A percentile compares a stretch with the other conserved stretches of the same genome.
phyloP scores from a whole-genome alignment of 345 rosid genomes.

The Populus pruinosa region DNA sequence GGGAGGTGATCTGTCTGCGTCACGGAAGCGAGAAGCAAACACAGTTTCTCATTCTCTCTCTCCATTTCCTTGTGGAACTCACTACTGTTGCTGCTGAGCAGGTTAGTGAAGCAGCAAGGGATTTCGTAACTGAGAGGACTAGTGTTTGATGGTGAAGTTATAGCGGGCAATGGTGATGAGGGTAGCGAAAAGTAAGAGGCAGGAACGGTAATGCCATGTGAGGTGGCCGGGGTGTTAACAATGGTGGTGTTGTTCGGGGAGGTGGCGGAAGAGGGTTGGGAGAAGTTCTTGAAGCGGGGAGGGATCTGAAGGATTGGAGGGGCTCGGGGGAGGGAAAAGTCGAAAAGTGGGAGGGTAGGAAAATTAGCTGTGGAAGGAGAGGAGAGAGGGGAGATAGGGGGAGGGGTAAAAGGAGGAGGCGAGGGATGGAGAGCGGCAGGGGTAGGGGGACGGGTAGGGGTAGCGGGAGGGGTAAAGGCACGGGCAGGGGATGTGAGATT shows the following conservation, averaged over 20 bases:
- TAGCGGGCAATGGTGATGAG: conserved; percentile 24
- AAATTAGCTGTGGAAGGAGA: conserved; percentile 10
- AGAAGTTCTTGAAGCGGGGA: conserved; percentile 34
- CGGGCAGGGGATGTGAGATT: neutral
- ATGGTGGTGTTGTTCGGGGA: neutral
- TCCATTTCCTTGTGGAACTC: conserved; percentile 18
- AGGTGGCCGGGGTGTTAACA: neutral
- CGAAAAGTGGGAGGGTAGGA: conserved; percentile 47
- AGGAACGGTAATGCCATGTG: neutral
- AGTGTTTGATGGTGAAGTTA: conserved; percentile 11
- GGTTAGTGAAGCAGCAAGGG: neutral
- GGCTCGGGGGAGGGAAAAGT: conserved; percentile 39
- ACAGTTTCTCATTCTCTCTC: conserved; percentile 22
- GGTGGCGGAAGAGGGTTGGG: neutral
- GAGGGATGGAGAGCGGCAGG: neutral
- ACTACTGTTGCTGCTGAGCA: neutral
- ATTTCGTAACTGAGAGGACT: conserved; percentile 3
- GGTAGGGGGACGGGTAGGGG: conserved; percentile 1
- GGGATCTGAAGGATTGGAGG: conserved; percentile 52
- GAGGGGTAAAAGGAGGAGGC: neutral
- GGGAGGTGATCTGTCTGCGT: conserved; percentile 51
- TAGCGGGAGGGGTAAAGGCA: neutral
- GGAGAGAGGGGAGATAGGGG: conserved; percentile 4
- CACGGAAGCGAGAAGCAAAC: conserved; percentile 23
- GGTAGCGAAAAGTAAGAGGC: conserved; percentile 28